phyloP scores from a whole-genome alignment of 2,329 filamentous ascomycete species.

The Exophiala alcalophila region DNA sequence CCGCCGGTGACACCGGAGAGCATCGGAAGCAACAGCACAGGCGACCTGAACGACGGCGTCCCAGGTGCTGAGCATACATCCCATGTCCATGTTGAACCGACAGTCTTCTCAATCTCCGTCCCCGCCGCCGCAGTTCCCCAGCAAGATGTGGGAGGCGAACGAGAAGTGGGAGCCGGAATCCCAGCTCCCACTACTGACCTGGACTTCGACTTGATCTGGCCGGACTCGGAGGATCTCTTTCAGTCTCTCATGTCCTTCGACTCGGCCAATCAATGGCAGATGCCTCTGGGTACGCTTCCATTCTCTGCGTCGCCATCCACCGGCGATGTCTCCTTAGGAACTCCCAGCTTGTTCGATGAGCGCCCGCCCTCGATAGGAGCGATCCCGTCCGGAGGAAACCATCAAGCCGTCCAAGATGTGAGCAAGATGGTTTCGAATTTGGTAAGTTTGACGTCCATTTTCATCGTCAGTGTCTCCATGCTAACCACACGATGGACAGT shows the following conservation, averaged over 20 bases:
- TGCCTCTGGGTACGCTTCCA: slow-evolving; percentile 42
- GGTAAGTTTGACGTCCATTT: slow-evolving; percentile 32
- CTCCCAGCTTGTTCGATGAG: slow-evolving; percentile 40
- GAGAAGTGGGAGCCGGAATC: too few species aligned
- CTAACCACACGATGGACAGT: slow-evolving; percentile 33
- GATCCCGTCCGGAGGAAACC: slow-evolving; percentile 43
- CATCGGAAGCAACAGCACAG: slow-evolving; percentile 3
- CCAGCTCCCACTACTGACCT: slow-evolving; percentile 32
- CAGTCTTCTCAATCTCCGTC: too few species aligned
- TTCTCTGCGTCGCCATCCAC: slow-evolving; percentile 37
- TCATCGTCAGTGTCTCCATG: neutral
- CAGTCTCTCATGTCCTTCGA: slow-evolving; percentile 46
- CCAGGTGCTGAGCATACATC: too few species aligned
- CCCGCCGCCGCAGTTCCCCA: too few species aligned
- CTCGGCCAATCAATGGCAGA: slow-evolving; percentile 41
- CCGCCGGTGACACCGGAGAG: slow-evolving; percentile 13
- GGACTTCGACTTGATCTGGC: slow-evolving; percentile 46
- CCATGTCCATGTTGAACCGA: too few species aligned
- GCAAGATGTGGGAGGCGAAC: too few species aligned
- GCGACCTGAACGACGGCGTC: neutral
- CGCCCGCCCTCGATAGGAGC: slow-evolving; percentile 37
- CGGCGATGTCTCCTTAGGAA: slow-evolving; percentile 35
- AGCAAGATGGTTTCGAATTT: slow-evolving; percentile 45
- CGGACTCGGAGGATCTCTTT: slow-evolving; percentile 45
- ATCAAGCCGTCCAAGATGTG: slow-evolving; percentile 46